Conservation (phyloP, 495 filamentous ascomycete species). For the Talaromyces trachyspermus region DNA sequence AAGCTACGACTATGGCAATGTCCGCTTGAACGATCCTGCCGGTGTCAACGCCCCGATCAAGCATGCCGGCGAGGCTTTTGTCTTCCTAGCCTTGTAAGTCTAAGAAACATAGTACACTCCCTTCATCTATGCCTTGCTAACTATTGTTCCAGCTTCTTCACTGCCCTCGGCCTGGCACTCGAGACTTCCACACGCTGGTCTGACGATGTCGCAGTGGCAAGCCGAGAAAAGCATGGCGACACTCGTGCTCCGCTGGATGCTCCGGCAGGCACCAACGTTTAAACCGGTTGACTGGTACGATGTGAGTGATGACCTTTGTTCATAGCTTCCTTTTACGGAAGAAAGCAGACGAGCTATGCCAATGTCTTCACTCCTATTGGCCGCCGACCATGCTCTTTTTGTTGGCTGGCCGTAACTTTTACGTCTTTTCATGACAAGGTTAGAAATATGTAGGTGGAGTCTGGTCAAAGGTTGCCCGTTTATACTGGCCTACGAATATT, state of each 20-base stretch:
- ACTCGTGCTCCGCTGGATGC: conserved; percentile 24
- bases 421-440: too few species aligned
- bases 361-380: too few species aligned
- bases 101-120: too few species aligned
- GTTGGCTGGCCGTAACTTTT: too few species aligned
- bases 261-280: conserved; percentile 14
- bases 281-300: background rate
- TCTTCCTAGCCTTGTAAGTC: conserved; percentile 55
- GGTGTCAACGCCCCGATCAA: conserved; percentile 25
- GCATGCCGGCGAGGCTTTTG: conserved; percentile 50
- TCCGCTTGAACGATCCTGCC: conserved; percentile 26
- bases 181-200: conserved; percentile 46
- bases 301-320: conserved; percentile 21
- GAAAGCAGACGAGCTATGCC: background rate
- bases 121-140: background rate
- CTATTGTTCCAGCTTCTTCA: conserved; percentile 23
- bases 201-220: conserved; percentile 2
- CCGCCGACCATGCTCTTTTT: too few species aligned
- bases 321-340: background rate
- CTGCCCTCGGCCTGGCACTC: conserved; percentile 46
- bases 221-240: conserved; percentile 20
- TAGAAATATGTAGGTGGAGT: too few species aligned
- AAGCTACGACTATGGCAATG: conserved; percentile 40
- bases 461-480: too few species aligned
- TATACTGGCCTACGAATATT: too few species aligned